Percentiles rank a stretch among this genome's conserved stretches.
Evolutionary conservation across 768 basidiomycete genomes (phyloP).

Genomic region (Multifurca ochricompacta): DNA sequence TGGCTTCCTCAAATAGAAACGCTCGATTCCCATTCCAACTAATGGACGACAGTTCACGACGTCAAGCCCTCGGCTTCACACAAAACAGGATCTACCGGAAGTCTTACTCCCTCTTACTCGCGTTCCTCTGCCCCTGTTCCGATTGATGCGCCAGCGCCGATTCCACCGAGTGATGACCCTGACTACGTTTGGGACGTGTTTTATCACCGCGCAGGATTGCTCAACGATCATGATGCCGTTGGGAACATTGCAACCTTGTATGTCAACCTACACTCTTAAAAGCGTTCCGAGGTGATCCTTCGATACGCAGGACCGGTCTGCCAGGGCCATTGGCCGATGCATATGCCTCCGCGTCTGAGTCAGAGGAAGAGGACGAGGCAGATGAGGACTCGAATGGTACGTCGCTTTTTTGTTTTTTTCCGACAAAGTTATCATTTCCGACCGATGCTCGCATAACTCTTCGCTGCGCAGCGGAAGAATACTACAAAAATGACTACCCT

Average conservation of each 20-base stretch:
- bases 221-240: slow-evolving; percentile 50
- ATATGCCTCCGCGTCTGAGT: slow-evolving; percentile 47
- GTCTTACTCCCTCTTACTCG: slow-evolving; percentile 11
- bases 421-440: neutral
- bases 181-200: slow-evolving; percentile 86
- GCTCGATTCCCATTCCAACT: neutral
- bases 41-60: slow-evolving; percentile 8
- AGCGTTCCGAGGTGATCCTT: neutral
- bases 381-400: slow-evolving; percentile 82
- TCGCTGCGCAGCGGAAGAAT: slow-evolving; percentile 69
- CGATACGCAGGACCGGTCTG: slow-evolving; percentile 46
- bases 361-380: slow-evolving; percentile 63
- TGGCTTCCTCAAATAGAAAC: neutral
- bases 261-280: slow-evolving; percentile 23
- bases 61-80: slow-evolving; percentile 2
- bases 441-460: neutral
- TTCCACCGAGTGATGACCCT: slow-evolving; percentile 25
- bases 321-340: slow-evolving; percentile 48
- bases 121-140: neutral
- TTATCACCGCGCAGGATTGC: slow-evolving; percentile 56
- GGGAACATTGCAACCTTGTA: slow-evolving; percentile 59
- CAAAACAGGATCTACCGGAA: slow-evolving; percentile 1
- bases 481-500: slow-evolving; percentile 80
- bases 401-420: slow-evolving; percentile 15
- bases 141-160: slow-evolving; percentile 3